Percentiles rank a stretch among this genome's conserved stretches.
These are phyloP conservation scores for Quercus cerris DNA, from an alignment of 306 rosid species.

Conservation along the genomic window DNA sequence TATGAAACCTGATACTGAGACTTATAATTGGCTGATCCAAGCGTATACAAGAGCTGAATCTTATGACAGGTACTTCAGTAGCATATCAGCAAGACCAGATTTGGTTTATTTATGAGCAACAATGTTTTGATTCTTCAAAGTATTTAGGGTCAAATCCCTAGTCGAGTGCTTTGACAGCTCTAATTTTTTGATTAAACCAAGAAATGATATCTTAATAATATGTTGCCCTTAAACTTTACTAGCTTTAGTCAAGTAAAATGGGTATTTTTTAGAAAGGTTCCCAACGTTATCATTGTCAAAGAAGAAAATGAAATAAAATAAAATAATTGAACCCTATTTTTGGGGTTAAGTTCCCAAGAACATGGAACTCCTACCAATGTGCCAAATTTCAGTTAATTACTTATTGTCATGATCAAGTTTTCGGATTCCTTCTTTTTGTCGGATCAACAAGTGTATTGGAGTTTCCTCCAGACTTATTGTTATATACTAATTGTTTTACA, in stretches of 20 bases:
- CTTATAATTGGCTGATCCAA: conserved; percentile 98
- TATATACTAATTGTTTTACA: background rate
- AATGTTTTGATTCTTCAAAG: too few relatives aligned
- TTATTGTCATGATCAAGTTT: background rate
- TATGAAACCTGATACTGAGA: conserved; percentile 94
- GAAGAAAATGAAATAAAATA: too few relatives aligned
- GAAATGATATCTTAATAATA: background rate
- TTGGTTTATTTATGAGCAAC: background rate
- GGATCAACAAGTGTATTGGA: background rate
- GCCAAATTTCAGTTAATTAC: background rate
- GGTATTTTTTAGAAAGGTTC: too few relatives aligned
- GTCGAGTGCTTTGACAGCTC: background rate
- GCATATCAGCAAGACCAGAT: background rate
- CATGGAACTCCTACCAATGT: background rate
- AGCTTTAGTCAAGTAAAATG: too few relatives aligned
- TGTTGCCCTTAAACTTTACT: too few relatives aligned
- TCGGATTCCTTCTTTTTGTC: background rate
- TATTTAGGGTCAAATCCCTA: background rate
- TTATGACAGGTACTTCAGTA: conserved; percentile 75
- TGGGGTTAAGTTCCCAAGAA: background rate
- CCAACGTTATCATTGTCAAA: too few relatives aligned
- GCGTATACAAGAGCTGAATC: conserved; percentile 98
- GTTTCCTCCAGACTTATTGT: background rate
- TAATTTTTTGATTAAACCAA: background rate
- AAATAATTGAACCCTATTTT: background rate